Conservation (phyloP, 2,329 filamentous ascomycete genomes). For the Cladophialophora chaetospira region DNA sequence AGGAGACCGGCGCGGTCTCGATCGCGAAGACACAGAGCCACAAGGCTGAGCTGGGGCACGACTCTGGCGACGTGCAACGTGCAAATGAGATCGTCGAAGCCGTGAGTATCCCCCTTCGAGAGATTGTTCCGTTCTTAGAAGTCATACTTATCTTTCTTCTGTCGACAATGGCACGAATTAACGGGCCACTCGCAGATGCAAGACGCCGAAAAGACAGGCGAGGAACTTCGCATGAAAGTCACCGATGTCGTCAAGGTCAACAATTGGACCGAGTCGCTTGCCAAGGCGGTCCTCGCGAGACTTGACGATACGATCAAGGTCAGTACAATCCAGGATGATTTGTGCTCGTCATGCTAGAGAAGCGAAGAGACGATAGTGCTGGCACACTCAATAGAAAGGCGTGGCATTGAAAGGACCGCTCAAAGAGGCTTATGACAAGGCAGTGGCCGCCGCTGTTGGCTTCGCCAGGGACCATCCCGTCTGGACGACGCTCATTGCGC, state of each 20-base stretch:
- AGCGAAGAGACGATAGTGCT: background rate
- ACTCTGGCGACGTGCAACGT: no score
- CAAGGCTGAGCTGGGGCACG: no score
- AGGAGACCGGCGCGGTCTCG: no score
- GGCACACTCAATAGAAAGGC: background rate
- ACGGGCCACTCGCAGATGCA: no score
- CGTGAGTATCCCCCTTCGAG: no score
- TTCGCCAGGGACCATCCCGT: slow-evolving; percentile 35
- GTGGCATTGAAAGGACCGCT: background rate
- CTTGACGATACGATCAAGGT: background rate
- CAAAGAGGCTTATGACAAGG: slow-evolving; percentile 11
- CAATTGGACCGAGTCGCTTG: slow-evolving; percentile 16
- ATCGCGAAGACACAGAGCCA: no score
- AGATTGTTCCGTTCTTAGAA: background rate
- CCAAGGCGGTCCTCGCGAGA: background rate
- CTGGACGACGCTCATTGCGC: slow-evolving; percentile 33
- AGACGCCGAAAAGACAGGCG: background rate
- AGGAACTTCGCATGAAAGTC: background rate
- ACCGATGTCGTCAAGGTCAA: background rate
- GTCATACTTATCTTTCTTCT: background rate
- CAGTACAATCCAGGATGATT: no score
- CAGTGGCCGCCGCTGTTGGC: slow-evolving; percentile 24
- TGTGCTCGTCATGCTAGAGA: no score
- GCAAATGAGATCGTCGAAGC: no score
- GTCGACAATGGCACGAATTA: background rate